A percentile compares a stretch with the other conserved stretches of the same genome.
These are phyloP conservation scores for Xylariaceae sp. DNA, from an alignment of 2,329 filamentous ascomycete species.

Conservation along the genomic window DNA sequence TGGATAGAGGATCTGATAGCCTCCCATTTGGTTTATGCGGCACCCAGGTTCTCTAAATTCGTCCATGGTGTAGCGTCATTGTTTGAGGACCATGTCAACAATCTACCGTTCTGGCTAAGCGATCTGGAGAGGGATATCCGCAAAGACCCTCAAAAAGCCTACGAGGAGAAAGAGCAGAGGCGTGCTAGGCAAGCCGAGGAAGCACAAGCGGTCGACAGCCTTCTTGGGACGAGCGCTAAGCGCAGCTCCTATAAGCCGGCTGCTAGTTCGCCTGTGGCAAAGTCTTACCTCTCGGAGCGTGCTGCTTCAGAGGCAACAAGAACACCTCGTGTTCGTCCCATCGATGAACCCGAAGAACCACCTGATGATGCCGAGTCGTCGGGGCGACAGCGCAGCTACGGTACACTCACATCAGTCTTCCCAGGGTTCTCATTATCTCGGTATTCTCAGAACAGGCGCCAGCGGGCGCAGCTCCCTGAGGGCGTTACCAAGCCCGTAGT, in stretches of 20 bases:
- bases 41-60: constrained; percentile 94
- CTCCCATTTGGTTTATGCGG: constrained; percentile 89
- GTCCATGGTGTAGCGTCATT: constrained; percentile 90
- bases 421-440: constrained; percentile 83
- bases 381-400: constrained; percentile 49
- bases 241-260: constrained; percentile 63
- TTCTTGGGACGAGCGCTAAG: constrained; percentile 66
- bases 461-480: constrained; percentile 70
- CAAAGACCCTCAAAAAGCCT: constrained; percentile 87
- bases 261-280: constrained; percentile 71
- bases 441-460: constrained; percentile 67
- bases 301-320: constrained; percentile 56
- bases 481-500: constrained; percentile 84
- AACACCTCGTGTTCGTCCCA: constrained; percentile 35
- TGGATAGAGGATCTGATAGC: constrained; percentile 94
- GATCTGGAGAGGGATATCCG: constrained; percentile 93
- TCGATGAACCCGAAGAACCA: constrained; percentile 34
- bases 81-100: constrained; percentile 96
- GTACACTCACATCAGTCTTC: constrained; percentile 74
- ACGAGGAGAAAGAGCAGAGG: constrained; percentile 88
- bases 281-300: constrained; percentile 67
- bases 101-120: constrained; percentile 93
- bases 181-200: constrained; percentile 83
- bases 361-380: constrained; percentile 45
- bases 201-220: constrained; percentile 86